Percentiles rank a stretch among this genome's conserved stretches.
Conservation (phyloP, 2,329 filamentous ascomycete species). For the Alternaria viburni region DNA sequence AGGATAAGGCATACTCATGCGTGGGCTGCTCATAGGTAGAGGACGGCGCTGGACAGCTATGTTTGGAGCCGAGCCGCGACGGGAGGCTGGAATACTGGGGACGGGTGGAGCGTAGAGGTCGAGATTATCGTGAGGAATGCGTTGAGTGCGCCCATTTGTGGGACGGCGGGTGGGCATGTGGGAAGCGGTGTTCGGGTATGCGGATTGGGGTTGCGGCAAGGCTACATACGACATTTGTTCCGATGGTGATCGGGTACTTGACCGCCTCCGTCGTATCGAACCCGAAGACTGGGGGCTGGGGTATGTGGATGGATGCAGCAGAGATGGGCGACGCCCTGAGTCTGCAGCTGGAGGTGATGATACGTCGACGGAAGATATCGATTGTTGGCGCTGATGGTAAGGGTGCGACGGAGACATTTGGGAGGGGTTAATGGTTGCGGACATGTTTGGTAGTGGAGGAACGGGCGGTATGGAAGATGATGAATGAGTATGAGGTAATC, state of each 20-base stretch:
- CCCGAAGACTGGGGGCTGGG: constrained; percentile 33
- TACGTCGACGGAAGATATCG: constrained; percentile 42
- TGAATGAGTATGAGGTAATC: constrained; percentile 5
- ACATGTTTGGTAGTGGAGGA: constrained; percentile 34
- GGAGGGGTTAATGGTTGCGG: constrained; percentile 26
- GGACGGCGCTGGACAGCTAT: constrained; percentile 19
- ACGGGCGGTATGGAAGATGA: constrained; percentile 27
- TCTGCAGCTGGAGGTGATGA: constrained; percentile 20
- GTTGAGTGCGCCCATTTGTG: constrained; percentile 14
- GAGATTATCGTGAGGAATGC: constrained; percentile 25
- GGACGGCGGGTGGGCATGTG: constrained; percentile 19
- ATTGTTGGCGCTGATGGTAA: constrained; percentile 28
- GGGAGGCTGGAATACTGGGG: constrained; percentile 20
- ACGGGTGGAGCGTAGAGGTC: constrained; percentile 32
- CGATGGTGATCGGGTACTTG: constrained; percentile 22
- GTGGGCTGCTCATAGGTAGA: constrained; percentile 2
- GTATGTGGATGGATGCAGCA: constrained; percentile 44
- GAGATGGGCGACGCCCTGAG: constrained; percentile 29
- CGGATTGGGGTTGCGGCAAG: constrained; percentile 7
- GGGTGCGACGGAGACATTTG: constrained; percentile 37
- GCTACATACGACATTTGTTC: constrained; percentile 15
- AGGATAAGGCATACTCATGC: constrained; percentile 15
- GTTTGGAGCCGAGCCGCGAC: constrained; percentile 36
- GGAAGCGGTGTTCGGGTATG: constrained; percentile 3
- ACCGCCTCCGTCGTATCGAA: constrained; percentile 33